Conservation (phyloP, 1,284 basidiomycete species). For the Leccinum huronense region DNA sequence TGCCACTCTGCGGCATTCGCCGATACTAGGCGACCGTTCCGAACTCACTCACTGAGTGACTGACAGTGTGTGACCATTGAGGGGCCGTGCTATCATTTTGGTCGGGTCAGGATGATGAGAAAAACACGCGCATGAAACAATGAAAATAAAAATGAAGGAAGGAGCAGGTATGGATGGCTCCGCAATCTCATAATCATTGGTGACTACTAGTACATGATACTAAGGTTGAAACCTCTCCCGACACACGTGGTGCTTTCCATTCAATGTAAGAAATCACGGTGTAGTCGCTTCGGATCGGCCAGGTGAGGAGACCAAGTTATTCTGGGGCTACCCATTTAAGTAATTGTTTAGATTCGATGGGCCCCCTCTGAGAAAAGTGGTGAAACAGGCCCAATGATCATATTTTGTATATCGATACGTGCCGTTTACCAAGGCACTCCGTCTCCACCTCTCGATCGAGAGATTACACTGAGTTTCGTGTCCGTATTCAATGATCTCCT, state of each 20-base stretch:
- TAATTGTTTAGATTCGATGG: background rate
- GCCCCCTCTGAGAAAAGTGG: background rate
- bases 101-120: no score
- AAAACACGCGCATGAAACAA: no score
- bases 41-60: no score
- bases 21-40: no score
- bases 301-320: background rate
- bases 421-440: background rate
- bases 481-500: background rate
- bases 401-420: background rate
- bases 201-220: background rate
- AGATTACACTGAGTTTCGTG: background rate
- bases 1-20: no score
- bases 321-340: background rate
- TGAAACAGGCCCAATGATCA: background rate
- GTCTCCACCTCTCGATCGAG: no score
- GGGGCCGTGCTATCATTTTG: no score
- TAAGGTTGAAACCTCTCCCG: background rate
- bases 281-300: background rate
- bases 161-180: background rate
- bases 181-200: background rate
- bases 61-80: no score
- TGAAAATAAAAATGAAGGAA: background rate
- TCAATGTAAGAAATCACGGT: background rate
- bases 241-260: background rate